Evolutionary conservation across 2,329 filamentous ascomycete species (phyloP), one percentile per base, ranked within the genome.

Genomic region (Fusarium euwallaceae): DNA sequence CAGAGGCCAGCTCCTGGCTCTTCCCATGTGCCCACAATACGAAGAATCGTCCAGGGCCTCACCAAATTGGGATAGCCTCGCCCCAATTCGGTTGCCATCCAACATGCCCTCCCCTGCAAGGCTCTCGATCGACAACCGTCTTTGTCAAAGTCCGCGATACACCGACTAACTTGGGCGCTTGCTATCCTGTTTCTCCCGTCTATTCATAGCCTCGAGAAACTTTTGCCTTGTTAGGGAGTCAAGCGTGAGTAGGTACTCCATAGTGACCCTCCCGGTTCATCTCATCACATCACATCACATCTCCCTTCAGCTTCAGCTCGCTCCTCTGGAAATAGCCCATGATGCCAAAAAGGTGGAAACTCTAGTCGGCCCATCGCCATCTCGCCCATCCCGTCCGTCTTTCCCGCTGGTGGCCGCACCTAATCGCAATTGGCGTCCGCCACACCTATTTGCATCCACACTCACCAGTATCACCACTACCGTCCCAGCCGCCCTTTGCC

Each of bases 51-150:
- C 48, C 71, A 63, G 69, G 76, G 59, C 67, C 66, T 69, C 68
- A 61, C 74, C 73, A 73, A 61, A 77, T 78, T 66, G 29, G 76
- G 73, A 77, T 66, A 56, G 36, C 61, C 37, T 68, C 34, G 56
- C 69, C 69, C 71, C 67, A 78, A 77, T 73, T 60, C 69, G 71
- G 67, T 58, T 53, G n/a, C 24, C 32, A 61, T 51, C 41, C 76
- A 67, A 37, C 74, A 76, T 62, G 75, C 64, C 62, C 55, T 51
- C 68, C 74, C 76, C 66, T 76, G 75, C 39, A 65, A 32, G 39
- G 60, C 59, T 36, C 22, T 20, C 61, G 61, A 69, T 45, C 69
- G 63, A 66, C 64, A 61, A n/a, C 64, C 67, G 45, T 58, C 61
- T 74, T 73, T 58, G 72, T 75, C 55, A 64, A 43, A 59, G 43